Conservation (phyloP, 345 rosid species). For the Erodium maritimum region DNA sequence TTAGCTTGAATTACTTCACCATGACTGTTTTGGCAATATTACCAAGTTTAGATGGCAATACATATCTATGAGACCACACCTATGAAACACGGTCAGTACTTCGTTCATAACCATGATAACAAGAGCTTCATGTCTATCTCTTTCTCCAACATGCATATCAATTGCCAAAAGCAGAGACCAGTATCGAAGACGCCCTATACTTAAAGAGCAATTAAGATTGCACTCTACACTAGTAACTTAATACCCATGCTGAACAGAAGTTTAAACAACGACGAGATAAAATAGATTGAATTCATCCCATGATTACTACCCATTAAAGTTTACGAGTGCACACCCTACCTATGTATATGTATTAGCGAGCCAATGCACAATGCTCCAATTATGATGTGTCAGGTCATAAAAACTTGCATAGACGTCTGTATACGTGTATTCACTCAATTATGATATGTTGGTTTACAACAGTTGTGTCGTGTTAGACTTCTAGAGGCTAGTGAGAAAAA, state of each 20-base stretch:
- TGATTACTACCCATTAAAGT: background rate
- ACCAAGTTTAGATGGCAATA: background rate
- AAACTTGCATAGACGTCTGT: background rate
- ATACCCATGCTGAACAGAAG: background rate
- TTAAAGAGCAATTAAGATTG: background rate
- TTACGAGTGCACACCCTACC: background rate
- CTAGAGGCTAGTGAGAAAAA: slow-evolving; percentile 1
- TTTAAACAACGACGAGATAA: background rate
- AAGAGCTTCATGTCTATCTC: too few species aligned
- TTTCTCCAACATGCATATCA: too few species aligned
- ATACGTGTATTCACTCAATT: too few species aligned
- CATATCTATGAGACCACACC: background rate
- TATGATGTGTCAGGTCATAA: background rate
- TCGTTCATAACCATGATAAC: background rate
- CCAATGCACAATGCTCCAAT: background rate
- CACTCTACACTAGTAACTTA: background rate
- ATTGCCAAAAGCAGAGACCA: background rate
- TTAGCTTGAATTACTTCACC: background rate
- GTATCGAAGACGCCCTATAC: background rate
- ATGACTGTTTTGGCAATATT: background rate
- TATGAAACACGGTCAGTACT: background rate
- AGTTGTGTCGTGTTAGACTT: background rate
- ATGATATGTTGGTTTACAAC: too few species aligned
- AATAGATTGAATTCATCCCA: too few species aligned
- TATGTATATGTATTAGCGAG: too few species aligned